These are phyloP conservation scores for Vitis hybrid DNA, from an alignment of 177 flowering plant genomes.

Conservation along the genomic window DNA sequence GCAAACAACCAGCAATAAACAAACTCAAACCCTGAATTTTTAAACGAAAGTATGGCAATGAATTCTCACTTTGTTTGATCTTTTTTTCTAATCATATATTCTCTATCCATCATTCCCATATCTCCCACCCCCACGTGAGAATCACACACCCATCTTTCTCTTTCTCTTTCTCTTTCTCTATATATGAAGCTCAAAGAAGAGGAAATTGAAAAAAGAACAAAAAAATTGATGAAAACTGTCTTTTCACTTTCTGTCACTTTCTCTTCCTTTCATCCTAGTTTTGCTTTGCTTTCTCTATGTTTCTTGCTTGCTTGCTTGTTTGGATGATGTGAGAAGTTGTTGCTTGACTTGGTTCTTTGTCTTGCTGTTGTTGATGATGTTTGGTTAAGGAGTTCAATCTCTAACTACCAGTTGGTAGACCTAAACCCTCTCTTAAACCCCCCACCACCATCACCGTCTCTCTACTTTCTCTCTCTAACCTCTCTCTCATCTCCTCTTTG, in stretches of 20 bases:
- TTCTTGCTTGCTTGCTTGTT: no score
- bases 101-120: slow-evolving; percentile 28
- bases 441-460: slow-evolving; percentile 6
- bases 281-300: no score
- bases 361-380: slow-evolving; percentile 27
- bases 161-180: slow-evolving; percentile 9
- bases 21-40: slow-evolving; percentile 14
- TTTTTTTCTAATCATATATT: slow-evolving; percentile 23
- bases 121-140: slow-evolving; percentile 52
- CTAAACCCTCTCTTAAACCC: slow-evolving; percentile 77
- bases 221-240: no score
- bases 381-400: slow-evolving; percentile 75
- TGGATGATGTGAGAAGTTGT: no score
- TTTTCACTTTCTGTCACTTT: slow-evolving; percentile 4
- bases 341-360: slow-evolving; percentile 11
- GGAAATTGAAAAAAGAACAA: no score
- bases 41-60: slow-evolving; percentile 1
- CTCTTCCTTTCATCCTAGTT: slow-evolving; percentile 14
- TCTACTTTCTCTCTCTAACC: slow-evolving; percentile 6
- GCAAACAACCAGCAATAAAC: slow-evolving; percentile 17
- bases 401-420: slow-evolving; percentile 96
- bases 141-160: slow-evolving; percentile 19
- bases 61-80: slow-evolving; percentile 11
- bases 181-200: not conserved
- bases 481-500: slow-evolving; percentile 35